Conservation (phyloP, 768 basidiomycete species). For the Boletus eberwhitei region DNA sequence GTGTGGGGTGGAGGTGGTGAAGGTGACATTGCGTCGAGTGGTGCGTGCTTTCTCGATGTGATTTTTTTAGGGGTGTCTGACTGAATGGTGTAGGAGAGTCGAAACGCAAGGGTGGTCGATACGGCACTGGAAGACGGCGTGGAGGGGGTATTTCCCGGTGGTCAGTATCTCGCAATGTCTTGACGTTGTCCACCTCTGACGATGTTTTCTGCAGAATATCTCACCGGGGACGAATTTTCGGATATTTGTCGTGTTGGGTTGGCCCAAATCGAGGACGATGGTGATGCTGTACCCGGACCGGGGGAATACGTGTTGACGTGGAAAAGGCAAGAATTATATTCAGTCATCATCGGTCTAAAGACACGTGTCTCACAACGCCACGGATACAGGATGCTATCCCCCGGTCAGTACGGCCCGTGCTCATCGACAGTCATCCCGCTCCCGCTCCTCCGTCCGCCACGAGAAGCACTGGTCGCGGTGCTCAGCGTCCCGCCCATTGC, state of each 20-base stretch:
- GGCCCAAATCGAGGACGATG: slow-evolving; percentile 38
- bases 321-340: slow-evolving; percentile 48
- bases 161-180: slow-evolving; percentile 24
- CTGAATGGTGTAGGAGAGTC: slow-evolving; percentile 36
- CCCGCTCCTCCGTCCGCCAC: slow-evolving; percentile 60
- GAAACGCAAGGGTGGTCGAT: slow-evolving; percentile 45
- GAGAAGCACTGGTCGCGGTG: slow-evolving; percentile 62
- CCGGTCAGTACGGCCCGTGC: slow-evolving; percentile 42
- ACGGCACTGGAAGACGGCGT: slow-evolving; percentile 48
- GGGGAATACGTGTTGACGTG: slow-evolving; percentile 62
- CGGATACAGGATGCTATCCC: slow-evolving; percentile 41
- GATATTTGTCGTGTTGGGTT: slow-evolving; percentile 53
- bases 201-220: slow-evolving; percentile 44
- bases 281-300: slow-evolving; percentile 42
- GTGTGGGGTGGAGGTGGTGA: slow-evolving; percentile 53
- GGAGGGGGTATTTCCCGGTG: slow-evolving; percentile 45
- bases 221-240: slow-evolving; percentile 62
- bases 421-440: slow-evolving; percentile 52
- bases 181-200: background rate
- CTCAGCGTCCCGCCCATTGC: slow-evolving; percentile 61
- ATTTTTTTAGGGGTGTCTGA: background rate
- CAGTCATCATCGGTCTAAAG: background rate
- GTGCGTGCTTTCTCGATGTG: slow-evolving; percentile 33
- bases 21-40: slow-evolving; percentile 43
- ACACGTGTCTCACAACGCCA: background rate